phyloP scores from a whole-genome alignment of 768 basidiomycete species.

The Suillus tomentosus region DNA sequence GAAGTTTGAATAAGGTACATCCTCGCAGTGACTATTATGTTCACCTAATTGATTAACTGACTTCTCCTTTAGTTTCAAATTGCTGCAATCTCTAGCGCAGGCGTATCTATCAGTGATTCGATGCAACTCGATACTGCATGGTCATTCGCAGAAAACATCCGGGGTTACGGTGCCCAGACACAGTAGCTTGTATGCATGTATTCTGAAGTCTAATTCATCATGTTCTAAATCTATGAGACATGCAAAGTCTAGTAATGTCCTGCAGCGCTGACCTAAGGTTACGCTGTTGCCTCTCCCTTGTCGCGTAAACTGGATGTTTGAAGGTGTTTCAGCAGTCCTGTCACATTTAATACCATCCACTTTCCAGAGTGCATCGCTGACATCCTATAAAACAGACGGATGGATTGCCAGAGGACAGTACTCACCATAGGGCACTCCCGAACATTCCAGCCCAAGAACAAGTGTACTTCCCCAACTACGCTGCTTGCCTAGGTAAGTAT shows the following conservation, averaged over 20 bases:
- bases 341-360: neutral
- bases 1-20: conserved; percentile 90
- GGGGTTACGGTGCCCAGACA: conserved; percentile 91
- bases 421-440: neutral
- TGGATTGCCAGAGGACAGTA: neutral
- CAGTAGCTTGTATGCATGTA: conserved; percentile 48
- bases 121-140: conserved; percentile 77
- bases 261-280: neutral
- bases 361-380: neutral
- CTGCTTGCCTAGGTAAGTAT: neutral
- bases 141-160: conserved; percentile 90
- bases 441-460: neutral
- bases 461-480: neutral
- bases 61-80: conserved; percentile 81
- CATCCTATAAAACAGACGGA: neutral
- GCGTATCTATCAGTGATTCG: conserved; percentile 79
- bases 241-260: too few relatives aligned
- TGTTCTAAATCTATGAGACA: neutral
- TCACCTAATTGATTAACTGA: neutral
- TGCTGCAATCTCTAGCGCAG: conserved; percentile 78
- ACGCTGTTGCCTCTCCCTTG: neutral
- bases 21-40: neutral
- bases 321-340: neutral
- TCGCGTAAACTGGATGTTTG: neutral
- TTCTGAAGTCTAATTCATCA: conserved; percentile 8